Conservation (phyloP, 2,329 filamentous ascomycete genomes). For the Clonostachys rosea region DNA sequence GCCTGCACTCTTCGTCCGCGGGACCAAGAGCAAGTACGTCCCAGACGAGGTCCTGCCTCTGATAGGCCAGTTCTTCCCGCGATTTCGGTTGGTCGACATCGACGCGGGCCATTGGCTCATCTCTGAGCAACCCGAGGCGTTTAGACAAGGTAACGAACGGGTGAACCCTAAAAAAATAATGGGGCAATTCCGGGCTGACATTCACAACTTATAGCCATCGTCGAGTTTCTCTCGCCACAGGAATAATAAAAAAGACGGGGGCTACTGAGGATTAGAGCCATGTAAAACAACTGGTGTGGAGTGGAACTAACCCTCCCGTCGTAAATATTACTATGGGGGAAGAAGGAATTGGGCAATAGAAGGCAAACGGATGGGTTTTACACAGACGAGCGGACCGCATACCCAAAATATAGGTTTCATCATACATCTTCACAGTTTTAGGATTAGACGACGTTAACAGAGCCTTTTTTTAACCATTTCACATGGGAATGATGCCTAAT, state of each 20-base stretch:
- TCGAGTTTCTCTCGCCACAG: constrained; percentile 53
- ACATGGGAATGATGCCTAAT: constrained; percentile 31
- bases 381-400: not conserved
- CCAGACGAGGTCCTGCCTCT: constrained; percentile 76
- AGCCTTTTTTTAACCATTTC: constrained; percentile 26
- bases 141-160: constrained; percentile 58
- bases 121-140: constrained; percentile 79
- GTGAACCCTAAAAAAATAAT: not conserved
- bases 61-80: constrained; percentile 78
- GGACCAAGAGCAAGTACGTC: constrained; percentile 73
- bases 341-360: constrained; percentile 1
- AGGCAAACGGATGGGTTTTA: not conserved
- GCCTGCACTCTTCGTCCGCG: constrained; percentile 75
- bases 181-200: not conserved
- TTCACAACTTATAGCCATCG: constrained; percentile 40
- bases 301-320: too few species aligned
- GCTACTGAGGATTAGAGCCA: not conserved
- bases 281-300: not conserved
- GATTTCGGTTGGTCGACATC: constrained; percentile 68
- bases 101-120: constrained; percentile 86
- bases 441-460: constrained; percentile 12
- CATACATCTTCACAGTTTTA: not conserved
- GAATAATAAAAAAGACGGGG: constrained; percentile 25
- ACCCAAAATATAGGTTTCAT: too few species aligned
- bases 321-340: too few species aligned